Conservation (phyloP, 1,139 yeast genomes). For the Blastobotrys proliferans region DNA sequence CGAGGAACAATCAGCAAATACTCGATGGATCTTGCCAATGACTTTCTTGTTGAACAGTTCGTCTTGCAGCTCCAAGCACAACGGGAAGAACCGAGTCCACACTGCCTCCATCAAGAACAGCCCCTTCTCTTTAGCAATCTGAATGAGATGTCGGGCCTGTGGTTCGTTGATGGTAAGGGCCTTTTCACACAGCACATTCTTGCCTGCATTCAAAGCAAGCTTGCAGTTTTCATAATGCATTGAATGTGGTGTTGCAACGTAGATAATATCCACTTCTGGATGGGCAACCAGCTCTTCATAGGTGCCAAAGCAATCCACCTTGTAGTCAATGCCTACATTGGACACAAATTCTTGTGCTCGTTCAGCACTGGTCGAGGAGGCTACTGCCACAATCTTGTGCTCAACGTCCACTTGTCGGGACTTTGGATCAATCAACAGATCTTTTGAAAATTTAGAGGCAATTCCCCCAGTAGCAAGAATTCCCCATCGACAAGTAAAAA, state of each 20-base stretch:
- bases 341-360: slow-evolving; percentile 29
- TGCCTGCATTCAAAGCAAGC: slow-evolving; percentile 47
- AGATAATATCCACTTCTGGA: slow-evolving; percentile 48
- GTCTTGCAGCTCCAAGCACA: slow-evolving; percentile 40
- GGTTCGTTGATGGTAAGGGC: slow-evolving; percentile 52
- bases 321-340: slow-evolving; percentile 2
- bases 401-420: slow-evolving; percentile 30
- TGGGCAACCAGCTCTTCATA: slow-evolving; percentile 43
- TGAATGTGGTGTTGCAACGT: slow-evolving; percentile 58
- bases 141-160: slow-evolving; percentile 46
- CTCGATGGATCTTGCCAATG: slow-evolving; percentile 46
- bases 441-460: slow-evolving; percentile 29
- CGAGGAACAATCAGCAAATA: slow-evolving; percentile 42
- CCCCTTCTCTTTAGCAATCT: slow-evolving; percentile 44
- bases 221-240: slow-evolving; percentile 50
- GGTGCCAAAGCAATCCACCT: slow-evolving; percentile 29
- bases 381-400: slow-evolving; percentile 34
- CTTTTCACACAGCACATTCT: slow-evolving; percentile 59
- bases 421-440: slow-evolving; percentile 29
- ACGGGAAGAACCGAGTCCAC: slow-evolving; percentile 63
- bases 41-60: slow-evolving; percentile 43
- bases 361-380: slow-evolving; percentile 29
- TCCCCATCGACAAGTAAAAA: slow-evolving; percentile 26
- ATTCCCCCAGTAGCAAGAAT: slow-evolving; percentile 32
- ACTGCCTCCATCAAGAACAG: slow-evolving; percentile 60